Evolutionary conservation across 2,329 filamentous ascomycete genomes (phyloP).

Genomic region (Microdochium nivale): DNA sequence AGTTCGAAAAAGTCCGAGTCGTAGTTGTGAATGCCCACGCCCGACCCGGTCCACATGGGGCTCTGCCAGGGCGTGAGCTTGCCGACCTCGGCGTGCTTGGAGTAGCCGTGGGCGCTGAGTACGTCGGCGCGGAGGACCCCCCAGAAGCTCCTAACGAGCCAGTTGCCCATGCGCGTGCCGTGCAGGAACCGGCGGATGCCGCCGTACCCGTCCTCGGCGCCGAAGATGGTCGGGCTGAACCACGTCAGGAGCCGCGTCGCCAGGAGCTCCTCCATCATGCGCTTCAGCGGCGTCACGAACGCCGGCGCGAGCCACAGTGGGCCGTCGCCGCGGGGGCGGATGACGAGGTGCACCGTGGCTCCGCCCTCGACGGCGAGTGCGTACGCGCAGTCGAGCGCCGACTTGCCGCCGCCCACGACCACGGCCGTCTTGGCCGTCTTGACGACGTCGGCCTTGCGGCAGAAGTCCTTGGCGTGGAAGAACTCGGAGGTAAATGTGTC

Average conservation of each 20-base stretch:
- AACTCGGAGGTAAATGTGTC: constrained; percentile 41
- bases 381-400: constrained; percentile 55
- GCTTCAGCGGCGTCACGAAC: constrained; percentile 39
- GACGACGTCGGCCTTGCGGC: constrained; percentile 21
- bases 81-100: constrained; percentile 24
- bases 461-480: constrained; percentile 50
- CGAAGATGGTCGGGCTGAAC: constrained; percentile 70
- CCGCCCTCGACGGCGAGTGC: constrained; percentile 35
- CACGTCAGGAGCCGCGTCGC: constrained; percentile 60
- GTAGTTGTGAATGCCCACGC: constrained; percentile 54
- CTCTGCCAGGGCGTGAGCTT: constrained; percentile 44
- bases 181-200: constrained; percentile 47
- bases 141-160: constrained; percentile 50
- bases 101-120: constrained; percentile 39
- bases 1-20: constrained; percentile 44
- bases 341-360: constrained; percentile 46
- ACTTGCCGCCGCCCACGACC: constrained; percentile 54
- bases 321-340: constrained; percentile 48
- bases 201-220: constrained; percentile 50
- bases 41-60: constrained; percentile 44
- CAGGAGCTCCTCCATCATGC: constrained; percentile 40
- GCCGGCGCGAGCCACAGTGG: constrained; percentile 43
- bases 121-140: constrained; percentile 46
- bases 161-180: constrained; percentile 45
- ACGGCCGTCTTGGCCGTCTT: constrained; percentile 28